phyloP scores from a whole-genome alignment of 352 stramenopile species.

The Phytophthora constricta region DNA sequence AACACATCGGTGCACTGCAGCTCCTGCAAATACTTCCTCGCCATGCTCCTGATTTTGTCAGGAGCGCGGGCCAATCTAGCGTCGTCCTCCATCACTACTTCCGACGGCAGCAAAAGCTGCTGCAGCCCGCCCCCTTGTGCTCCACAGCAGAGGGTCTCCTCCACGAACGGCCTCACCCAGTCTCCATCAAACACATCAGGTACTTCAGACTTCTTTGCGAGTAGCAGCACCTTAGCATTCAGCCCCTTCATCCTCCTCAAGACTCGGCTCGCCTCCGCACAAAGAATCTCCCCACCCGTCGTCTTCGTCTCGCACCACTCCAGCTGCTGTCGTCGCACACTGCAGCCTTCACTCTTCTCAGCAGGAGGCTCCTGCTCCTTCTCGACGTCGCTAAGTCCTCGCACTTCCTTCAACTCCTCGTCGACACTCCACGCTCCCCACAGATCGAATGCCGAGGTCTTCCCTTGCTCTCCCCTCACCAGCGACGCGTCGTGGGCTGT shows the following conservation, averaged over 20 bases:
- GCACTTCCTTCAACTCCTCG: no score
- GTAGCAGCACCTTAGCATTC: slow-evolving; percentile 20
- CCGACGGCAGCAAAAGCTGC: slow-evolving; percentile 36
- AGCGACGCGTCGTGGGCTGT: no score
- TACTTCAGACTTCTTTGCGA: slow-evolving; percentile 24
- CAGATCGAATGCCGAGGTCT: no score
- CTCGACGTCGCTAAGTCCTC: no score
- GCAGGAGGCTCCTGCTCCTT: no score
- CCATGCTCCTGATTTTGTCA: slow-evolving; percentile 24
- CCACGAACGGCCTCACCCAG: slow-evolving; percentile 1
- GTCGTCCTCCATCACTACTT: slow-evolving; percentile 34
- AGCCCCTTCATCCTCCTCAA: slow-evolving; percentile 23
- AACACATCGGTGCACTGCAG: slow-evolving; percentile 28
- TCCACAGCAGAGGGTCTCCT: not conserved
- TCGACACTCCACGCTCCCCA: no score
- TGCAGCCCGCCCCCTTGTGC: slow-evolving; percentile 7
- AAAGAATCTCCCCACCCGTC: slow-evolving; percentile 14
- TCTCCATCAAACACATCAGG: slow-evolving; percentile 25
- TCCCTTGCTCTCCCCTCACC: no score
- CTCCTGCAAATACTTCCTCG: slow-evolving; percentile 18
- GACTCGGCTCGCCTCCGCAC: slow-evolving; percentile 24
- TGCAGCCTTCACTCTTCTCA: no score
- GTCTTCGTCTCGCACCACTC: slow-evolving; percentile 24
- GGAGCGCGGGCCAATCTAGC: slow-evolving; percentile 17
- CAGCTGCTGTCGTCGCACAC: no score